Evolutionary conservation across 2,329 filamentous ascomycete genomes (phyloP), one percentile per base, ranked within the genome.

Genomic region (Hymenoscyphus fructigenus): DNA sequence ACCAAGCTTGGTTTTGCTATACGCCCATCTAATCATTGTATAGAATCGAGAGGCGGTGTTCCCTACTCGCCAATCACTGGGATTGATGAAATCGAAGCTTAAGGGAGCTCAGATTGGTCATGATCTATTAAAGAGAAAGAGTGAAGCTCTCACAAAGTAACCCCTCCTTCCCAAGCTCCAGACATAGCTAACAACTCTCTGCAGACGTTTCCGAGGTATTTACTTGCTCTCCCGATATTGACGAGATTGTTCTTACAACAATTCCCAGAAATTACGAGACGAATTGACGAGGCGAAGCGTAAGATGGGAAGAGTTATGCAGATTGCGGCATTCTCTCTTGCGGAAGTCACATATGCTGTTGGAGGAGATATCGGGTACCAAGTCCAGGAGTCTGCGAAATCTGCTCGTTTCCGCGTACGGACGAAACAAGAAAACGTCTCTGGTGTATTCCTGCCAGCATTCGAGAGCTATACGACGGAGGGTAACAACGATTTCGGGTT

Each of bases 271-370:
- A 99, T 99, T 75, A 97, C 95, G 59, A 88, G 89, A 77, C 91
- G 95, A 75, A 99, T 99, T 79, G 94, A 99, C 81, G 95, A 99
- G 79, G 95, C 95, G 53, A 99, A 99, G 81, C 91, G 93, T 73
- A 99, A 99, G 83, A 99, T 99, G 94, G 95, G 95, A 65, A 88
- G 94, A 38, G 95, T 99, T 44, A 99, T 99, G 95, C 94, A 98
- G 79, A 96, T 99, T 75, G 95, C 95, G 50, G 93, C 95, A 57
- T 98, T 99, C 81, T 98, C 94, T 55, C 85, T 99, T 20, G 95
- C 95, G 66, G 95, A 98, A 81, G 95, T 99, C 64, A 96, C 93
- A 59, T 99, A 99, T 75, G 95, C 95, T 29, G 93, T 97, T 32
- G 95, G 95, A 68, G 93, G 94, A 74, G 91, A 96, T 75, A 96